Base-by-base conservation (phyloP, 2,329 filamentous ascomycete genomes). In the Sporothrix protearum region DNA sequence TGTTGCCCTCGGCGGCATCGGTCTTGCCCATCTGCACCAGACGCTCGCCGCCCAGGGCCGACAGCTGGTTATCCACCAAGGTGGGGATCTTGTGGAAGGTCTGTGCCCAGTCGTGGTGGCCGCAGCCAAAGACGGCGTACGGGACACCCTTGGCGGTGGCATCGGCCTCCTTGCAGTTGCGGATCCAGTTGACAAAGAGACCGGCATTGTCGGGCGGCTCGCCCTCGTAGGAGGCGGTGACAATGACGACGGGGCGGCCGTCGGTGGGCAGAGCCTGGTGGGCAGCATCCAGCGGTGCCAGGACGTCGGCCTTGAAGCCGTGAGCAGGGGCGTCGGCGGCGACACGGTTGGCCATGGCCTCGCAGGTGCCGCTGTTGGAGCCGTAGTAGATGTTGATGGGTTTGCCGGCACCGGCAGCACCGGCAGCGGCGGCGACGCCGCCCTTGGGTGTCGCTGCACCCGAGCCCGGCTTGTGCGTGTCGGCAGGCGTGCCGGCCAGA, bases 311-410 rank as follows among this genome's bases (percentile, higher is more conserved):
- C 76, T 93, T 89, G 33, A 94, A 80, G 33, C 85, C 83, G 1
- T 90, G 80, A 2, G 81, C 82, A 2, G 79, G 76, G 0, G 90
- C 90, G 75, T 88, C 85, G 12, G 83, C 81, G 1, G 88, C 88
- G 9, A 93, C 78, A 45, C 85, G 82, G 72, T 89, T 85, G 1
- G 91, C 88, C 51, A 93, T 83, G 0, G 88, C 83, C 78, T 92
- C 88, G 77, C 91, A 93, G 5, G 91, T 93, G 0, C 91, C 91
- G 1, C 87, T 88, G 77, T 93, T 92, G 10, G 89, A 91, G 2
- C 91, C 91, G 76, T 91, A 93, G 45, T 90, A 85, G 16, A 93
- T 84, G 5, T 85, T 85, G 74, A 93, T 78, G 0, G 82, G 59
- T n/a, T 42, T 64, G 10, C 59, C 59, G 12, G n/a, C n/a, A 16